phyloP scores from a whole-genome alignment of 139 green algal species.

The Protoeuglena noctilucae region DNA sequence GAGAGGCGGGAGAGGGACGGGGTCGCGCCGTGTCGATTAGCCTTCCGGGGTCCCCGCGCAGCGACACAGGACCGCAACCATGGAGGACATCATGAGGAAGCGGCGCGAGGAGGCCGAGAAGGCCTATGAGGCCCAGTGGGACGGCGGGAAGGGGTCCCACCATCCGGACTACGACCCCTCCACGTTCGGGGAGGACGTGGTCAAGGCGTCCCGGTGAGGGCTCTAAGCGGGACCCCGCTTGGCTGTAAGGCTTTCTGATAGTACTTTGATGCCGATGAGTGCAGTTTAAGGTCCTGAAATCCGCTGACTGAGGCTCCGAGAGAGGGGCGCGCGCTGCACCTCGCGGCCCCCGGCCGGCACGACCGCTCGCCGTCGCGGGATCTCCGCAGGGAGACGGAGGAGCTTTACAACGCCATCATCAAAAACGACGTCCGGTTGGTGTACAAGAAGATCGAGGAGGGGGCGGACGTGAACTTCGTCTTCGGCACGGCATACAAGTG shows the following conservation, averaged over 20 bases:
- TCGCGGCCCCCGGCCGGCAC: no score
- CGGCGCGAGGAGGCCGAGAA: conserved; percentile 43
- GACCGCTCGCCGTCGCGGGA: conserved; percentile 37
- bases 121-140: conserved; percentile 65
- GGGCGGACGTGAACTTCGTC: conserved; percentile 86
- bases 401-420: conserved; percentile 77
- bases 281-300: no score
- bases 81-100: conserved; percentile 74
- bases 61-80: conserved; percentile 11
- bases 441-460: conserved; percentile 86
- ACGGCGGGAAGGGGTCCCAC: conserved; percentile 55
- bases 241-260: no score
- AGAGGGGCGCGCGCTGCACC: no score
- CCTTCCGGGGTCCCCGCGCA: no score
- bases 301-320: no score
- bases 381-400: conserved; percentile 55
- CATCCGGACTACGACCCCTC: conserved; percentile 71
- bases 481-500: conserved; percentile 65
- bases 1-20: background rate
- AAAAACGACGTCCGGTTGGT: conserved; percentile 61
- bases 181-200: background rate
- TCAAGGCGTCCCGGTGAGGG: background rate
- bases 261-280: no score
- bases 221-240: no score
- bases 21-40: background rate